Evolutionary conservation across 139 green algal genomes (phyloP), one percentile per base, ranked within the genome.

Genomic region (Diplosphaera chodatii): DNA sequence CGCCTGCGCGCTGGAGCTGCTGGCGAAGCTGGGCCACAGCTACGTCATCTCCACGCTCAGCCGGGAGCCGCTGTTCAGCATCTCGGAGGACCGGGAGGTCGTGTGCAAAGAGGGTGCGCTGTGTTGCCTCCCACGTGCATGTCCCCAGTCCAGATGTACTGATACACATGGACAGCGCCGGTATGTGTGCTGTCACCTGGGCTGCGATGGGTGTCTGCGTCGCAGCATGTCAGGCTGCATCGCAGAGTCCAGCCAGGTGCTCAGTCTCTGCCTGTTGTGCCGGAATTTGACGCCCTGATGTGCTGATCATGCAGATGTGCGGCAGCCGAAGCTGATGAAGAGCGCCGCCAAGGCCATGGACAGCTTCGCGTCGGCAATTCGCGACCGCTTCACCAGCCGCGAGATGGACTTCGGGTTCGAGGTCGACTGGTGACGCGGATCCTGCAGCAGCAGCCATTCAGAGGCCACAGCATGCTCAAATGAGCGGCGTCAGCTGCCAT

Each of bases 41-140:
- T 59, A 59, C 48, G 48, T 59, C 48, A 59, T 59, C 48, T 59
- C 48, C 48, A 59, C 48, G 13, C 48, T 59, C 48, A 59, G 48
- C 48, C 48, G 18, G 16, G 48, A 59, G 16, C 48, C 48, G 48
- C 48, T 59, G 48, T 59, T 59, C 48, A 59, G 48, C 48, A 59
- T 59, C 18, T 59, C 48, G 3, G 48, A 59, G 16, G 48, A 59
- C 48, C 8, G 48, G 16, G 48, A 59, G 48, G 48, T 59, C 48
- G 48, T 59, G 13, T 59, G 48, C 48, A 59, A 59, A 59, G 48
- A 59, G 48, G 48, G 48, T 59, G 48, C 8, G 48, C 37, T 48
- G 10, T 21, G 10, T 59, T 59, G 10, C 4, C 48, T 48, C 10
- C 10, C 10, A 10, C 10, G 37, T 48, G 37, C 37, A 48, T n/a